Conservation (phyloP, 768 basidiomycete species). For the Suillus variegatus region DNA sequence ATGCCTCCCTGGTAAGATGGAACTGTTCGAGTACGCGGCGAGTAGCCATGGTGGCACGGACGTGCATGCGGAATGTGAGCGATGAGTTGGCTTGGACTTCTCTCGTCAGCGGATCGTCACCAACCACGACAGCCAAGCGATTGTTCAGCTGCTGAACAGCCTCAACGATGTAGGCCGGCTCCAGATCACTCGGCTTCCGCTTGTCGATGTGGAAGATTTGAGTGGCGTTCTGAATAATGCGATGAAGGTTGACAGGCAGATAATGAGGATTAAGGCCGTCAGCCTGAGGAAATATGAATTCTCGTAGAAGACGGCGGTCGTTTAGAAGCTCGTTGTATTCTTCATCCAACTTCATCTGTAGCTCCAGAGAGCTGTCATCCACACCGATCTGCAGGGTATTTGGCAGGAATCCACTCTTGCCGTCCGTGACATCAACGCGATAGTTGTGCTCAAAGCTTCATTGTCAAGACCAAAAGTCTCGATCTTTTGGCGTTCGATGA, state of each 20-base stretch:
- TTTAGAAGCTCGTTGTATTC: slow-evolving; percentile 64
- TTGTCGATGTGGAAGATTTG: slow-evolving; percentile 93
- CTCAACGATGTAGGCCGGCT: slow-evolving; percentile 85
- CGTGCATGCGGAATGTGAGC: slow-evolving; percentile 89
- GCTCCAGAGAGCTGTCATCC: slow-evolving; percentile 78
- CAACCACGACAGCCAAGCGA: slow-evolving; percentile 85
- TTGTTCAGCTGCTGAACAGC: slow-evolving; percentile 72
- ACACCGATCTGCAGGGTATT: slow-evolving; percentile 86
- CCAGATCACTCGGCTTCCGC: slow-evolving; percentile 90
- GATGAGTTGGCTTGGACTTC: slow-evolving; percentile 90
- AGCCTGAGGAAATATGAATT: slow-evolving; percentile 79
- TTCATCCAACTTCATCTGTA: slow-evolving; percentile 84
- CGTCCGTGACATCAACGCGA: slow-evolving; percentile 92
- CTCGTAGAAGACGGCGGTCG: slow-evolving; percentile 79
- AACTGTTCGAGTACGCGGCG: slow-evolving; percentile 86
- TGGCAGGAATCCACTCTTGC: slow-evolving; percentile 73
- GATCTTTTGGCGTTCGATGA: no score
- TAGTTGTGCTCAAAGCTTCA: slow-evolving; percentile 88
- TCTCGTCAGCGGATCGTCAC: slow-evolving; percentile 69
- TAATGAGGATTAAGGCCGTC: slow-evolving; percentile 76
- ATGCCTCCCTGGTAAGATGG: slow-evolving; percentile 90
- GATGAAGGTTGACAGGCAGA: slow-evolving; percentile 92
- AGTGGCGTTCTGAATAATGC: slow-evolving; percentile 53
- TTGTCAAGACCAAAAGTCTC: no score
- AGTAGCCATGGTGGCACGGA: slow-evolving; percentile 85